Percentiles rank a stretch among this genome's conserved stretches.
These are phyloP conservation scores for Paracoccidioides lutzii DNA, from an alignment of 2,329 filamentous ascomycete genomes.

Conservation along the genomic window DNA sequence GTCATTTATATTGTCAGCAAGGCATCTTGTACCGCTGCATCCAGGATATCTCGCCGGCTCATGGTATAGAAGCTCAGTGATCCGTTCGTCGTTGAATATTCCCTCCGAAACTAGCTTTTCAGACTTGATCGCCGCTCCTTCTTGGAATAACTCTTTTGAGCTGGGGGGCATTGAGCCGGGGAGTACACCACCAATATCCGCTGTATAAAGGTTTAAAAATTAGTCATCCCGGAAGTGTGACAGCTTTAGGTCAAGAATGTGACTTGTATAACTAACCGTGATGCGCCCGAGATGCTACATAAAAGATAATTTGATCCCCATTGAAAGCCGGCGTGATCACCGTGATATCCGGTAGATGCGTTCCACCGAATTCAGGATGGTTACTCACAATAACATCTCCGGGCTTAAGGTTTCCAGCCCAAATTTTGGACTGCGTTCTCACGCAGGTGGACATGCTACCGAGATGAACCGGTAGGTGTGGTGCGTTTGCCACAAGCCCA, in stretches of 20 bases:
- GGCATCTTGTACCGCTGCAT: slow-evolving; percentile 61
- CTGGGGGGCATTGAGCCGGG: slow-evolving; percentile 69
- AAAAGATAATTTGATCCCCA: slow-evolving; percentile 58
- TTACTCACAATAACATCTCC: slow-evolving; percentile 77
- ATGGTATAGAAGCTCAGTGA: slow-evolving; percentile 53
- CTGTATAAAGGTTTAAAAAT: slow-evolving; percentile 19
- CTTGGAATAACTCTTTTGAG: slow-evolving; percentile 51
- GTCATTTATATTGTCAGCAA: slow-evolving; percentile 70
- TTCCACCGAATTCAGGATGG: slow-evolving; percentile 72
- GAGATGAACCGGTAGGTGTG: slow-evolving; percentile 65
- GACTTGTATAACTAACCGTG: slow-evolving; percentile 47
- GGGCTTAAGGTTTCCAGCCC: slow-evolving; percentile 62
- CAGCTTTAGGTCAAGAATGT: background rate
- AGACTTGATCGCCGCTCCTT: slow-evolving; percentile 51
- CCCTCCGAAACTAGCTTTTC: slow-evolving; percentile 57
- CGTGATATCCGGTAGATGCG: slow-evolving; percentile 72
- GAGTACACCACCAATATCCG: slow-evolving; percentile 65
- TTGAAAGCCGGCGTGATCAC: slow-evolving; percentile 61
- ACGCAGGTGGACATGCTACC: slow-evolving; percentile 73
- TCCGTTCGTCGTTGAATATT: slow-evolving; percentile 59
- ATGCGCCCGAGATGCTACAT: slow-evolving; percentile 60
- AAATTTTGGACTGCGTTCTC: slow-evolving; percentile 61
- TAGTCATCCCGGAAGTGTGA: slow-evolving; percentile 4
- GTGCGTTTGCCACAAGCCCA: slow-evolving; percentile 62
- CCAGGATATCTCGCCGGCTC: slow-evolving; percentile 60